Conservation (phyloP, 2,329 filamentous ascomycete genomes). For the Neocatenulostroma microsporum region DNA sequence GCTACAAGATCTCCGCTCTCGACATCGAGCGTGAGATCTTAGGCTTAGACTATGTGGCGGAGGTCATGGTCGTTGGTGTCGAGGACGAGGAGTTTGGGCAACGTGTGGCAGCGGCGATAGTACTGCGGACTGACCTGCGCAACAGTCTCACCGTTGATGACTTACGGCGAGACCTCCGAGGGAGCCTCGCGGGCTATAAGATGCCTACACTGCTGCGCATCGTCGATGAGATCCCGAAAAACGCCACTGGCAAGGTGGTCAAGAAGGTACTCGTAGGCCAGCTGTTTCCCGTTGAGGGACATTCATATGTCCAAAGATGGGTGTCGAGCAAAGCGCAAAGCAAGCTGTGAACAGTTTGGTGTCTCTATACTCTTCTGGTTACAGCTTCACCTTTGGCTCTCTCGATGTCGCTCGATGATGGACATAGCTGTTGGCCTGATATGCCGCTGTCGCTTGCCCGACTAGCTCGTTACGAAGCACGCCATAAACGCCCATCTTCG, state of each 20-base stretch:
- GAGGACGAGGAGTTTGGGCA: constrained; percentile 49
- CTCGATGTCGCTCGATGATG: constrained; percentile 3
- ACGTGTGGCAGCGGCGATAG: constrained; percentile 48
- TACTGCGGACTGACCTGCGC: constrained; percentile 21
- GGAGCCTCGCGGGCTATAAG: constrained; percentile 42
- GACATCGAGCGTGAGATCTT: constrained; percentile 50
- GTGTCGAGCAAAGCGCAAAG: background rate
- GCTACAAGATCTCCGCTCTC: constrained; percentile 49
- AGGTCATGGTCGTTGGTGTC: constrained; percentile 49
- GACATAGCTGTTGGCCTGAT: constrained; percentile 3
- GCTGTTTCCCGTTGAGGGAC: constrained; percentile 21
- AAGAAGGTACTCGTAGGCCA: constrained; percentile 36
- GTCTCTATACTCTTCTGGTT: no score
- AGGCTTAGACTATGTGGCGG: constrained; percentile 40
- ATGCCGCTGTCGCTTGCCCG: constrained; percentile 1
- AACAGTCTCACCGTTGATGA: constrained; percentile 32
- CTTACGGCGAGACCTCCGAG: constrained; percentile 37
- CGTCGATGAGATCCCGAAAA: constrained; percentile 42
- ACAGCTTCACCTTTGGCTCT: constrained; percentile 4
- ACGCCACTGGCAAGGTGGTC: constrained; percentile 43
- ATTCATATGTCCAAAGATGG: constrained; percentile 15
- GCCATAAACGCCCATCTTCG: constrained; percentile 39
- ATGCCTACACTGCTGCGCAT: constrained; percentile 42
- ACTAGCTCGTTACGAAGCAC: constrained; percentile 4
- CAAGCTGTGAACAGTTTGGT: constrained; percentile 3